Base-by-base conservation (phyloP, 345 rosid species). In the Hevea brasiliensis region DNA sequence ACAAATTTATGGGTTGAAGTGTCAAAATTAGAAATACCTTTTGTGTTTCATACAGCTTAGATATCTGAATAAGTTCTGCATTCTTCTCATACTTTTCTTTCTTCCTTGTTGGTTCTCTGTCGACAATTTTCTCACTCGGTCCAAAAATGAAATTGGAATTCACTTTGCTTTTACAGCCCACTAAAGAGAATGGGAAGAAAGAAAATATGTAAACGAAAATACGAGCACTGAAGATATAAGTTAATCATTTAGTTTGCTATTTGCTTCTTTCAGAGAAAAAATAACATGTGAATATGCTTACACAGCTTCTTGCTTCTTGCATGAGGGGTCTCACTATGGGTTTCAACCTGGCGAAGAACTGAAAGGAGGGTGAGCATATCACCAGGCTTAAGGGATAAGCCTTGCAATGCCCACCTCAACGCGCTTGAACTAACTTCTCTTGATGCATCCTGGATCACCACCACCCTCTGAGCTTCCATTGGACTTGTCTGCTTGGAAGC, bases 371-470 rank as follows among this genome's bases (percentile, higher is more conserved):
- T 78, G 67, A 86, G 84, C 66, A 59, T 70, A 76, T 84, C 89
- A 40, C 89, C 83, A 0, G 81, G 51, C 20, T 77, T 74, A 8
- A 86, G 77, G 57, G 73, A 59, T 58, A 84, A 77, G 64, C 83
- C 84, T 9, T 59, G 48, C 37, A 86, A 55, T 27, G 83, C 83
- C 87, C 86, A 82, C 71, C 61, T 76, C 20, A 84, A 54, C 6
- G 80, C 77, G 40, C 73, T 44, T 41, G 74, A 59, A 70, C 53
- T 68, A 29, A 68, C 56, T 60, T 80, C 77, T 59, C n/a, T 68
- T 23, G 84, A 80, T 44, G 83, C 87, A 73, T 84, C 86, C 68
- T 78, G 83, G 54, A 86, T 84, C 77, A 84, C 81, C 81, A 80
- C 75, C 80, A 79, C 84, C 35, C 81, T 82, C 60, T 84, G 80